Base-by-base conservation (phyloP, 75 land plant species). In the Selaginella moellendorffii region DNA sequence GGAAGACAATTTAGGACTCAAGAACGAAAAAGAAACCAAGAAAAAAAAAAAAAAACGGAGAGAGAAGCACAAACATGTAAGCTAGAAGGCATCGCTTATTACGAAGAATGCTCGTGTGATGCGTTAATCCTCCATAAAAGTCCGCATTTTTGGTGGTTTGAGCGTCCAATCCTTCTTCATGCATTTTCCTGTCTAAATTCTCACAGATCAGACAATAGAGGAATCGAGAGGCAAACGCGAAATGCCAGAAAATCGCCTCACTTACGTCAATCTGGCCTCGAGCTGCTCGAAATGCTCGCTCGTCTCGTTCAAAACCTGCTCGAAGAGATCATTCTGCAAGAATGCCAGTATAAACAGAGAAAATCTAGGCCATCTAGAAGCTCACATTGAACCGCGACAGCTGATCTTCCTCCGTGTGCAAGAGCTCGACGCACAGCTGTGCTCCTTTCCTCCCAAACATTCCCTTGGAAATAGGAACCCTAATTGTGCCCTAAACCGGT, bases 21-120 rank as follows among this genome's bases (percentile, higher is more conserved):
- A 0, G 20, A 24, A 60, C 27, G 20, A 23, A 21, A 65, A 25
- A 22, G 9, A 25, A 2, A n/a, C n/a, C n/a, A n/a, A n/a, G n/a
- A n/a, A n/a, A n/a, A n/a, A n/a, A n/a, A n/a, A n/a, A n/a, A n/a
- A n/a, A n/a, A n/a, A n/a, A n/a, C n/a, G n/a, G n/a, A n/a, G n/a
- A n/a, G n/a, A n/a, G n/a, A n/a, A n/a, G n/a, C n/a, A n/a, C 75
- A 2, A 81, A 90, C 97, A 90, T 61, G 69, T 90, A 90, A 62
- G 92, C 80, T 77, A 88, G 77, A 31, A 93, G 83, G 65, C 97
- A 92, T 5, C 97, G 83, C 71, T 92, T 92, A 66, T 92, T 88
- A 19, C 97, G 80, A 28, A 80, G 68, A 29, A 92, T 24, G 59
- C 96, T 77, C 60, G 80, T 72, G 54, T 92, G 97, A 62, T 92